Base-by-base conservation (phyloP, 192 early-diverging fungal genomes). In the Geranomyces michiganensis region DNA sequence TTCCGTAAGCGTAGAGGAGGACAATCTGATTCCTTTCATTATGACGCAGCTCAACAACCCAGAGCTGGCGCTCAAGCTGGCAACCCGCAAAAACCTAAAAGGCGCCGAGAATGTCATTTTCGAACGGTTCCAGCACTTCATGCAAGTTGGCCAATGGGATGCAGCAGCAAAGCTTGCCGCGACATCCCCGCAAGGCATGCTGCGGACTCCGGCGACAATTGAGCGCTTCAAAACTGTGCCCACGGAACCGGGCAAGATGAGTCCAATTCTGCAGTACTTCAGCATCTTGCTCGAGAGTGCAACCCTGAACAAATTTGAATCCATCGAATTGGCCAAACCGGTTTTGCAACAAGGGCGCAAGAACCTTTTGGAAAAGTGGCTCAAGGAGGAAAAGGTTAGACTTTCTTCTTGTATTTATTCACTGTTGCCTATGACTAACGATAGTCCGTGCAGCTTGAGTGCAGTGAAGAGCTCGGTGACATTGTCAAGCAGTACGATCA, bases 221-320 rank as follows among this genome's bases (percentile, higher is more conserved):
- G 94, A 99, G 68, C 88, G 91, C 24, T 96, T 99, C 78, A 95
- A 95, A 83, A 80, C 91, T 44, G 79, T 94, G 56, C 87, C 90
- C 43, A 89, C 89, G 46, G 77, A 74, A 15, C 64, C 73, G 17
- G 94, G 93, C 17, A 91, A 94, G 78, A 76, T 94, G 8, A 89
- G 93, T 19, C 97, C 97, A 14, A 93, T 99, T 71, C 84, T 98
- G 53, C 94, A 96, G 82, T 99, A 99, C 84, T 99, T 99, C 87
- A 94, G 92, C 27, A 93, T 94, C 24, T 79, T 99, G 13, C 83
- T 99, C 29, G 96, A 99, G 70, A 95, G 93, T 82, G 93, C 93
- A 27, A 89, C 91, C 58, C 82, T 99, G 30, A 99, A 99, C 88
- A 91, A 93, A 71, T 87, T 90, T 80, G 97, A 99, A 80, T 94